Percentiles rank a stretch among this genome's conserved stretches.
Evolutionary conservation across 2,329 filamentous ascomycete genomes (phyloP).

Genomic region (Lanzia echinophila): DNA sequence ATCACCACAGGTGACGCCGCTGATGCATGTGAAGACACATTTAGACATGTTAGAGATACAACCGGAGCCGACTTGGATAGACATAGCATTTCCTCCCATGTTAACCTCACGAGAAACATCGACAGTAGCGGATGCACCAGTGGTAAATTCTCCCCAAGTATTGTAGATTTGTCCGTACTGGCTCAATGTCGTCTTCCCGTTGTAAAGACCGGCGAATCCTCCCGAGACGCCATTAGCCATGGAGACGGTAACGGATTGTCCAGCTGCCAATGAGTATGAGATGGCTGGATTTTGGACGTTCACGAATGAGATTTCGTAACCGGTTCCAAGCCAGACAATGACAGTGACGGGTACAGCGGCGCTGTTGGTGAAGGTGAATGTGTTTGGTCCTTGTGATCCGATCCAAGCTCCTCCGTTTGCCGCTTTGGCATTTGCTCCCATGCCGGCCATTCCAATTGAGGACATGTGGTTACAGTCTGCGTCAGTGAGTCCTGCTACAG

Average conservation of each 20-base stretch:
- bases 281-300: not conserved
- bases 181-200: constrained; percentile 4
- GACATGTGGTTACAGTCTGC: constrained; percentile 12
- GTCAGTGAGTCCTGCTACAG: constrained; percentile 3
- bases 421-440: constrained; percentile 7
- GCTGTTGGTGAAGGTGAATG: constrained; percentile 5
- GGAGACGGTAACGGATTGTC: constrained; percentile 5
- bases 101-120: constrained; percentile 11
- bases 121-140: constrained; percentile 9
- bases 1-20: not conserved
- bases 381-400: constrained; percentile 10
- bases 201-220: constrained; percentile 12
- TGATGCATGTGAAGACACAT: constrained; percentile 5
- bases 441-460: constrained; percentile 6
- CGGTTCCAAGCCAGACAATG: constrained; percentile 6
- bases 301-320: constrained; percentile 7
- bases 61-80: constrained; percentile 2
- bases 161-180: constrained; percentile 10
- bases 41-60: constrained; percentile 5
- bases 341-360: not conserved
- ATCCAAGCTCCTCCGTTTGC: constrained; percentile 10
- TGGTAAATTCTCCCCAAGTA: constrained; percentile 14
- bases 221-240: constrained; percentile 11
- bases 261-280: constrained; percentile 4
- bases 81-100: constrained; percentile 10